Percentiles rank a stretch among this genome's conserved stretches.
These are phyloP conservation scores for Xylaria castorea DNA, from an alignment of 495 filamentous ascomycete species.

Conservation along the genomic window DNA sequence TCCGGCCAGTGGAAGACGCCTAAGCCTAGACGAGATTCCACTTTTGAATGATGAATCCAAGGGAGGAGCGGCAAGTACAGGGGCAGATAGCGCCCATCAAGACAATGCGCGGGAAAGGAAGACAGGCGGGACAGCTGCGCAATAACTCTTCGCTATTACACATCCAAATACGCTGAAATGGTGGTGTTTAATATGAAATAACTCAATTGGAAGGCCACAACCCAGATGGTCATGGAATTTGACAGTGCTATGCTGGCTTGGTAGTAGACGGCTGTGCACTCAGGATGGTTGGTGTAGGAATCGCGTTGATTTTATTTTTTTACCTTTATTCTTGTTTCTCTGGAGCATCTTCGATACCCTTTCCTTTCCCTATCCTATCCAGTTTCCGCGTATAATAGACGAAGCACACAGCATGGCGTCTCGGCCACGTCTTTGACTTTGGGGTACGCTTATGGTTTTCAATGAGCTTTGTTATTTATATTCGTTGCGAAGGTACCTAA, in stretches of 20 bases:
- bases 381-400: neutral
- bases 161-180: neutral
- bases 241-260: neutral
- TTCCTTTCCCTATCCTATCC: neutral
- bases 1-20: conserved; percentile 33
- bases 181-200: neutral
- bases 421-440: neutral
- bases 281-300: neutral
- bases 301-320: neutral
- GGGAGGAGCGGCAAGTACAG: conserved; percentile 40
- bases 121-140: conserved; percentile 24
- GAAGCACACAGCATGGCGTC: neutral
- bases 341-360: conserved; percentile 20
- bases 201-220: neutral
- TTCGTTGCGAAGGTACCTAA: neutral
- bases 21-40: conserved; percentile 62
- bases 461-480: neutral
- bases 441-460: neutral
- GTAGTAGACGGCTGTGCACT: neutral
- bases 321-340: neutral
- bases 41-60: conserved; percentile 56
- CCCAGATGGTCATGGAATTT: neutral
- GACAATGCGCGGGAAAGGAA: conserved; percentile 54
- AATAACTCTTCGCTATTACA: neutral
- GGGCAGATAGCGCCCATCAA: conserved; percentile 48